These are phyloP conservation scores for Sarocladium brachiariae DNA, from an alignment of 2,329 filamentous ascomycete species.

Conservation along the genomic window DNA sequence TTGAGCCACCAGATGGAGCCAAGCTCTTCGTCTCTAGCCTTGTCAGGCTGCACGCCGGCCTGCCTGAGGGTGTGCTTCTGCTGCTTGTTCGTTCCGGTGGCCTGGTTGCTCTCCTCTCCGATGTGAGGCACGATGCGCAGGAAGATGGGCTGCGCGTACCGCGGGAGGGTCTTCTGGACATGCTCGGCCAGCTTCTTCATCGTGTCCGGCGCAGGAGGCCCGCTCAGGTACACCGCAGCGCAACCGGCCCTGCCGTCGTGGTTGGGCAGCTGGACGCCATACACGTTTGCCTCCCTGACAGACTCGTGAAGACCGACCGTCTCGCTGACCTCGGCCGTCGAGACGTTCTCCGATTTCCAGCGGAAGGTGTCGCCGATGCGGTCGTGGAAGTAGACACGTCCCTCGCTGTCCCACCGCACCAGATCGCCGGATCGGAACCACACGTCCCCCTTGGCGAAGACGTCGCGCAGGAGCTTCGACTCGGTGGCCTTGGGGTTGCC, in stretches of 20 bases:
- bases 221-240: constrained; percentile 58
- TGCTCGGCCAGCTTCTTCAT: constrained; percentile 58
- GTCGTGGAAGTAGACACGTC: constrained; percentile 73
- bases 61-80: constrained; percentile 69
- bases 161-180: constrained; percentile 52
- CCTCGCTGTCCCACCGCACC: constrained; percentile 62
- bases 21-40: constrained; percentile 31
- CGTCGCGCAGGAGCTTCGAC: constrained; percentile 66
- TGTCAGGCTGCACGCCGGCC: constrained; percentile 63
- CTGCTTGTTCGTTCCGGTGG: constrained; percentile 84
- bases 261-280: constrained; percentile 70
- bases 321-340: constrained; percentile 74
- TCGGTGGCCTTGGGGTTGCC: constrained; percentile 63
- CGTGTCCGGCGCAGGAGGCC: constrained; percentile 31
- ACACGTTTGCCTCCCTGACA: constrained; percentile 76
- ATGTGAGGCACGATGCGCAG: constrained; percentile 56
- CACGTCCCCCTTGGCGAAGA: constrained; percentile 68
- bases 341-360: constrained; percentile 81
- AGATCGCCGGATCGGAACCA: constrained; percentile 85
- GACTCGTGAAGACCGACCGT: constrained; percentile 59
- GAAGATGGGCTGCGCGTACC: constrained; percentile 73
- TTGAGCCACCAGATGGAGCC: constrained; percentile 59
- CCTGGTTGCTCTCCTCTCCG: constrained; percentile 41
- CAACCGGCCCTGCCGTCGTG: constrained; percentile 83
- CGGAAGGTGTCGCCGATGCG: constrained; percentile 72